These are phyloP conservation scores for Citrus trifoliata DNA, from an alignment of 345 rosid genomes.

Conservation along the genomic window DNA sequence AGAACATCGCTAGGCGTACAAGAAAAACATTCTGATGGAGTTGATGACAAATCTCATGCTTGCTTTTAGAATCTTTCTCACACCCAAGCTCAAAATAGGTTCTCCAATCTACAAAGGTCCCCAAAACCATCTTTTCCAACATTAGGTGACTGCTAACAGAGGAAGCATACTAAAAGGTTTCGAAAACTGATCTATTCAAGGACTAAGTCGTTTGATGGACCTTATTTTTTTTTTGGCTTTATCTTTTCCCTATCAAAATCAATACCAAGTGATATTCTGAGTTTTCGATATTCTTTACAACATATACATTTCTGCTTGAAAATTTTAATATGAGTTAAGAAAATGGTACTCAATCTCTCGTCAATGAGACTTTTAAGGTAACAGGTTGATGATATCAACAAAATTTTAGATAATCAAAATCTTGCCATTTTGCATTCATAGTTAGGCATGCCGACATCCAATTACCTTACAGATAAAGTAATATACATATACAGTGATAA, in stretches of 20 bases:
- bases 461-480: no score
- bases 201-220: no score
- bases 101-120: background rate
- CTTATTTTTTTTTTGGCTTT: no score
- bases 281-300: background rate
- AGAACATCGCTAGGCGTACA: background rate
- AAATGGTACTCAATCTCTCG: background rate
- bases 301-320: background rate
- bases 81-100: background rate
- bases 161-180: no score
- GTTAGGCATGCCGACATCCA: background rate
- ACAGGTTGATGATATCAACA: background rate
- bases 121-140: background rate
- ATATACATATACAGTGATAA: background rate
- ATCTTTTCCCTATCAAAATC: no score
- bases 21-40: background rate
- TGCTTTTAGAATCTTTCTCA: background rate
- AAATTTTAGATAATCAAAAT: background rate
- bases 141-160: no score
- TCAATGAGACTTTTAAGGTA: background rate
- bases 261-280: background rate
- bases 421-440: constrained; percentile 1
- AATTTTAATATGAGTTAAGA: background rate
- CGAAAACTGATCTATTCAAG: no score
- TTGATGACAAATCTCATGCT: background rate